Conservation (phyloP, 495 filamentous ascomycete species). For the Penicillium canescens region DNA sequence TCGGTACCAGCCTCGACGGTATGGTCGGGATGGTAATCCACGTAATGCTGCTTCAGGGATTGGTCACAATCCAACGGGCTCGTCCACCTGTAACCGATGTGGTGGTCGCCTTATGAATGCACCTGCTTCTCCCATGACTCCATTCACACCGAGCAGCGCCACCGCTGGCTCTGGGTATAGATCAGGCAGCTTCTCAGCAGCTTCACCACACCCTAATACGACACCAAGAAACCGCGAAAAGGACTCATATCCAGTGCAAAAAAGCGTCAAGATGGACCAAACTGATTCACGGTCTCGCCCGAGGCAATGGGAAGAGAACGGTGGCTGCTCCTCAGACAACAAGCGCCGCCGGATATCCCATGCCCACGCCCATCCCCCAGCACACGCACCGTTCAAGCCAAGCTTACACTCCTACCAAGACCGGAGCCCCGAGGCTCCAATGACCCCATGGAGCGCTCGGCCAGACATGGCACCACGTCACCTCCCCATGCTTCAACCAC, state of each 20-base stretch:
- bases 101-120: conserved; percentile 50
- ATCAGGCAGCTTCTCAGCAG: conserved; percentile 14
- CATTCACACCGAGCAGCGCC: conserved; percentile 28
- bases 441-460: conserved; percentile 34
- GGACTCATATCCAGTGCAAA: conserved; percentile 18
- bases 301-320: conserved; percentile 31
- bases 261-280: conserved; percentile 25
- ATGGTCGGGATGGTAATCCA: conserved; percentile 52
- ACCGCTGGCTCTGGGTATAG: conserved; percentile 4
- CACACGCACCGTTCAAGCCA: conserved; percentile 21
- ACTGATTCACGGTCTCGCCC: conserved; percentile 22
- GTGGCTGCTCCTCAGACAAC: conserved; percentile 42
- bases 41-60: conserved; percentile 34
- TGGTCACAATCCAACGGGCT: conserved; percentile 39
- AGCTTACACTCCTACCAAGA: conserved; percentile 27
- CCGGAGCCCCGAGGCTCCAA: conserved; percentile 33
- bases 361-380: conserved; percentile 1
- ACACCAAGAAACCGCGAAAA: conserved; percentile 25
- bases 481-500: conserved; percentile 40
- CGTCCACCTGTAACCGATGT: conserved; percentile 43
- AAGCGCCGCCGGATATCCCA: conserved; percentile 57
- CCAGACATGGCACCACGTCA: conserved; percentile 31
- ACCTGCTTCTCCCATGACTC: conserved; percentile 42
- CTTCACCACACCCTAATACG: conserved; percentile 17
- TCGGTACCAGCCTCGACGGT: conserved; percentile 86